Conservation (phyloP, 495 filamentous ascomycete genomes). For the Penicillium alfredii region DNA sequence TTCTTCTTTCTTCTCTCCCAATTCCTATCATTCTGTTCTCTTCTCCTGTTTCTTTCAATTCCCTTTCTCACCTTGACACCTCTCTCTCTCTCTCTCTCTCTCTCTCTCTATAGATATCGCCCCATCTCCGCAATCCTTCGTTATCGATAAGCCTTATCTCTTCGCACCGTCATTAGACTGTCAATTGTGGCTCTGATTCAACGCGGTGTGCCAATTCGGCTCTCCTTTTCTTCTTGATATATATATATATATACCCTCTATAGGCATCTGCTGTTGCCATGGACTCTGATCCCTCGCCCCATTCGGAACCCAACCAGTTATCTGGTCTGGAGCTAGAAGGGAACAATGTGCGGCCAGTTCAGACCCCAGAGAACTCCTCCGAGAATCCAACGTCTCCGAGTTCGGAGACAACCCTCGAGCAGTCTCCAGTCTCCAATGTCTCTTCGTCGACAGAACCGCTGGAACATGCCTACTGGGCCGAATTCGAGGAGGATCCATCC, state of each 20-base stretch:
- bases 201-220: too few relatives aligned
- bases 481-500: conserved; percentile 51
- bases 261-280: not conserved
- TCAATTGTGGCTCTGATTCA: too few relatives aligned
- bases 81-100: not conserved
- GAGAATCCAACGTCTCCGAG: too few relatives aligned
- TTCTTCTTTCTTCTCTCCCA: conserved; percentile 1
- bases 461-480: conserved; percentile 45
- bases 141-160: too few relatives aligned
- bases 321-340: conserved; percentile 3
- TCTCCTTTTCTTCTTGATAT: too few relatives aligned
- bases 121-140: too few relatives aligned
- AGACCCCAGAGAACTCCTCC: not conserved
- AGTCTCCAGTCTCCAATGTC: conserved; percentile 6
- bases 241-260: not conserved
- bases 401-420: conserved; percentile 5
- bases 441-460: conserved; percentile 11
- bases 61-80: not conserved
- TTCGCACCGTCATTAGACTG: too few relatives aligned
- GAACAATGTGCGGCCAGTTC: not conserved
- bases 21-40: conserved; percentile 2
- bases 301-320: conserved; percentile 2
- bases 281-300: conserved; percentile 14
- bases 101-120: conserved; percentile 19
- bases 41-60: conserved; percentile 5